These are phyloP conservation scores for Agarophyton chilense DNA, from an alignment of 23 red algal species.

Conservation along the genomic window DNA sequence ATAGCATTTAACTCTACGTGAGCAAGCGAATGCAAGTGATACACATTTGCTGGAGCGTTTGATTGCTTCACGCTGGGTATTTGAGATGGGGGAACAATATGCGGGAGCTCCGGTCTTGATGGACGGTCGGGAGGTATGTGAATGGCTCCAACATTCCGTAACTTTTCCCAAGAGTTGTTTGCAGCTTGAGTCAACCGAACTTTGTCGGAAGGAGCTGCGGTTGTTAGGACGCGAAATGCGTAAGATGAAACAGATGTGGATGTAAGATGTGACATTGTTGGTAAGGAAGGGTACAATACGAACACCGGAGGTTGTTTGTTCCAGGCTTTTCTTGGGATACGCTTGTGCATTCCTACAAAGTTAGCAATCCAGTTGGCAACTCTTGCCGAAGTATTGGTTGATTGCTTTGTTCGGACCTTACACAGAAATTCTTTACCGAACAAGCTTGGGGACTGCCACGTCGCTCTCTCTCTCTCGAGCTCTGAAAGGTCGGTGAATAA, in stretches of 20 bases:
- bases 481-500: too few species aligned
- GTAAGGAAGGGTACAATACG: background rate
- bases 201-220: conserved; percentile 45
- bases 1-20: conserved; percentile 90
- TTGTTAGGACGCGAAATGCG: conserved; percentile 42
- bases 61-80: conserved; percentile 56
- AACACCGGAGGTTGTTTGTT: background rate
- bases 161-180: conserved; percentile 1
- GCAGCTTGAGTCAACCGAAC: conserved; percentile 61
- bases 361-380: too few species aligned
- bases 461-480: too few species aligned
- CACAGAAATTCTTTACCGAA: too few species aligned
- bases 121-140: conserved; percentile 18
- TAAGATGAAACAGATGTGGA: conserved; percentile 19
- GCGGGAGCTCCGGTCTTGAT: conserved; percentile 23
- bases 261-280: background rate
- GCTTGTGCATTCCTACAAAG: background rate
- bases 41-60: conserved; percentile 47
- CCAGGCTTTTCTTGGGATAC: background rate
- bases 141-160: background rate
- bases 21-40: conserved; percentile 72
- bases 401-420: too few species aligned
- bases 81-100: conserved; percentile 42
- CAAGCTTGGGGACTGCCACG: too few species aligned
- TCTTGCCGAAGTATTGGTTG: too few species aligned